These are phyloP conservation scores for Neopestalotiopsis clavispora DNA, from an alignment of 2,329 filamentous ascomycete species.

Conservation along the genomic window DNA sequence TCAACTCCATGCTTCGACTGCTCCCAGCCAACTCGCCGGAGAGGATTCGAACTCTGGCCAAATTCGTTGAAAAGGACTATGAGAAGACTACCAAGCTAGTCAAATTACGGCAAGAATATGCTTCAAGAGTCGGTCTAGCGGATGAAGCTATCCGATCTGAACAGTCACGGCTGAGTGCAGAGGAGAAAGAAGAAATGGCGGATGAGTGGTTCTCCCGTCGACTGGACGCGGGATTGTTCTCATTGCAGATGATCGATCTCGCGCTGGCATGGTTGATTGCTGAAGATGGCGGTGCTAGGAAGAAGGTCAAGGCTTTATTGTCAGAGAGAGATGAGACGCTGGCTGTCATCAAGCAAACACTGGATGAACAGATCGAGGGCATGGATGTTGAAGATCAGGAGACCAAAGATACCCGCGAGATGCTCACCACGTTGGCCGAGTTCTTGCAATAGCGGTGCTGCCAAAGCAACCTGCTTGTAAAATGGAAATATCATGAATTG, in stretches of 20 bases:
- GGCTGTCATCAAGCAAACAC: constrained; percentile 64
- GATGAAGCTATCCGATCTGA: constrained; percentile 67
- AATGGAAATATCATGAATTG: background rate
- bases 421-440: constrained; percentile 57
- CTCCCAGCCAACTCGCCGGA: constrained; percentile 78
- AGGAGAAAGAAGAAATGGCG: constrained; percentile 65
- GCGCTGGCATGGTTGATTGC: constrained; percentile 90
- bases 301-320: constrained; percentile 66
- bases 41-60: constrained; percentile 84
- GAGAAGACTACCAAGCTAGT: constrained; percentile 80
- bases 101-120: constrained; percentile 73
- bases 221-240: constrained; percentile 84
- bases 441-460: constrained; percentile 45
- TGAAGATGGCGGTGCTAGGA: constrained; percentile 79
- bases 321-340: constrained; percentile 72
- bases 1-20: constrained; percentile 79
- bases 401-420: constrained; percentile 61
- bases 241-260: constrained; percentile 81
- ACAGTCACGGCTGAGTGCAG: constrained; percentile 55
- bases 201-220: constrained; percentile 76
- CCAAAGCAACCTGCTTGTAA: background rate
- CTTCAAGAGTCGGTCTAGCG: constrained; percentile 62
- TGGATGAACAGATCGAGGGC: constrained; percentile 64
- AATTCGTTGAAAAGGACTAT: constrained; percentile 95
- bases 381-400: constrained; percentile 58